Percentiles rank a stretch among this genome's conserved stretches.
Evolutionary conservation across 371 early-diverging fungal species (phyloP).

Genomic region (Saksenaea vasiformis): DNA sequence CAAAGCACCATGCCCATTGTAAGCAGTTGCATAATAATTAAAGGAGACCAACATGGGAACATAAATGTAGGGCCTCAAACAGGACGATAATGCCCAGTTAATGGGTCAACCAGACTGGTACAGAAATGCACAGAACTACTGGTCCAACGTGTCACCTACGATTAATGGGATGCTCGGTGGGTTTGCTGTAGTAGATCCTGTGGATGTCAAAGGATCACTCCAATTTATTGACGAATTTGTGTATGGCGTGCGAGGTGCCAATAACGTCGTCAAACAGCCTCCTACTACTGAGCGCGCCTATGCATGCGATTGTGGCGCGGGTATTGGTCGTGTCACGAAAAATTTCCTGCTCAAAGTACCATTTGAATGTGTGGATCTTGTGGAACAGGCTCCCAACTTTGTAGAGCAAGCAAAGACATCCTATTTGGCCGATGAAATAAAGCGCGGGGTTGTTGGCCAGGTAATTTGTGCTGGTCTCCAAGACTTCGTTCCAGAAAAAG

Average conservation of each 20-base stretch:
- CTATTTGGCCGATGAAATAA: slow-evolving; percentile 61
- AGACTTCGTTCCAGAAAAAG: slow-evolving; percentile 73
- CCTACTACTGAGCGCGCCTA: slow-evolving; percentile 36
- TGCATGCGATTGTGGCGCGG: slow-evolving; percentile 90
- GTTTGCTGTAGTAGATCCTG: slow-evolving; percentile 69
- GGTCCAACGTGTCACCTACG: slow-evolving; percentile 74
- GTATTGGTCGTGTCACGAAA: slow-evolving; percentile 94
- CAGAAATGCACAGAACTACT: slow-evolving; percentile 86
- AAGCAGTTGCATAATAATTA: not conserved
- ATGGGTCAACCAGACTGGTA: slow-evolving; percentile 70
- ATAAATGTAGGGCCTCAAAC: slow-evolving; percentile 17
- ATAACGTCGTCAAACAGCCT: slow-evolving; percentile 21
- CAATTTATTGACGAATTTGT: slow-evolving; percentile 69
- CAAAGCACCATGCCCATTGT: slow-evolving; percentile 6
- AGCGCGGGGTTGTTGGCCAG: slow-evolving; percentile 55
- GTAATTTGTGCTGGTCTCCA: slow-evolving; percentile 81
- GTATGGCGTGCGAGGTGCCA: slow-evolving; percentile 28
- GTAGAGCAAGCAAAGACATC: slow-evolving; percentile 66
- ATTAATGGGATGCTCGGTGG: slow-evolving; percentile 92
- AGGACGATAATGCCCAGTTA: slow-evolving; percentile 21
- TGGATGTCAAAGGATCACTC: slow-evolving; percentile 74
- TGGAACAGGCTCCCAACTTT: slow-evolving; percentile 83
- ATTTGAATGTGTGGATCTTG: slow-evolving; percentile 86
- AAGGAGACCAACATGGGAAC: not conserved
- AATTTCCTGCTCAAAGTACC: slow-evolving; percentile 70